phyloP scores from a whole-genome alignment of 768 basidiomycete species.

The Russula virescens region DNA sequence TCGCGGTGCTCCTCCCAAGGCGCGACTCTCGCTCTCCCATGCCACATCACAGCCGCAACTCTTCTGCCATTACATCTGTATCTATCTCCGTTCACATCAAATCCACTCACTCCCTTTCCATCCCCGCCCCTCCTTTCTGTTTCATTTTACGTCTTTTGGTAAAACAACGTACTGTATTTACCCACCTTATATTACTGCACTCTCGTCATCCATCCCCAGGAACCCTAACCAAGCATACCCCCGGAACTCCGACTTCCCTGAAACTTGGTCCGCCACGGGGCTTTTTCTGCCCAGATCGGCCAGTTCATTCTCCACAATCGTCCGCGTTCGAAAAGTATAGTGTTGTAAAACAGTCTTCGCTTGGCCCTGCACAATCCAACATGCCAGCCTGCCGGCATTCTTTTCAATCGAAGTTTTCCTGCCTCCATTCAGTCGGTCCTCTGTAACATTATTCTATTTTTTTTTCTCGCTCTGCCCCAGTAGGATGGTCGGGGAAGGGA shows the following conservation, averaged over 20 bases:
- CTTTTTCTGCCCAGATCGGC: constrained; percentile 11
- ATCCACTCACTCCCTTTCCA: constrained; percentile 20
- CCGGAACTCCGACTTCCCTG: constrained; percentile 18
- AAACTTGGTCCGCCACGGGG: constrained; percentile 13
- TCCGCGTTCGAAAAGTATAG: not conserved
- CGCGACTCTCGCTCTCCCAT: constrained; percentile 22
- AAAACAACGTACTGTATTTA: constrained; percentile 22
- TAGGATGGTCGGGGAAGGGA: not conserved
- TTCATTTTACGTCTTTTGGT: constrained; percentile 23
- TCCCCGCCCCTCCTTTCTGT: constrained; percentile 18
- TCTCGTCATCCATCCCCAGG: constrained; percentile 20
- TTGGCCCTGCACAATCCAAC: constrained; percentile 4
- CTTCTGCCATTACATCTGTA: constrained; percentile 22
- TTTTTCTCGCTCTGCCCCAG: not conserved
- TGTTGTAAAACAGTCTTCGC: constrained; percentile 6
- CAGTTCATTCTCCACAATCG: constrained; percentile 17
- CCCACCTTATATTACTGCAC: constrained; percentile 11
- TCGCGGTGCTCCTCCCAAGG: constrained; percentile 12
- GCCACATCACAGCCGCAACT: constrained; percentile 24
- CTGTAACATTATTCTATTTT: not conserved
- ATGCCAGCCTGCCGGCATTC: constrained; percentile 17
- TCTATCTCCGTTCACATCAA: constrained; percentile 24
- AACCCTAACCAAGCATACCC: constrained; percentile 20
- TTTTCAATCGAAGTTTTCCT: constrained; percentile 9
- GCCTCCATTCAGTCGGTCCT: constrained; percentile 7